Base-by-base conservation (phyloP, 176 grass and related monocot species). In the Oryza coarctata region DNA sequence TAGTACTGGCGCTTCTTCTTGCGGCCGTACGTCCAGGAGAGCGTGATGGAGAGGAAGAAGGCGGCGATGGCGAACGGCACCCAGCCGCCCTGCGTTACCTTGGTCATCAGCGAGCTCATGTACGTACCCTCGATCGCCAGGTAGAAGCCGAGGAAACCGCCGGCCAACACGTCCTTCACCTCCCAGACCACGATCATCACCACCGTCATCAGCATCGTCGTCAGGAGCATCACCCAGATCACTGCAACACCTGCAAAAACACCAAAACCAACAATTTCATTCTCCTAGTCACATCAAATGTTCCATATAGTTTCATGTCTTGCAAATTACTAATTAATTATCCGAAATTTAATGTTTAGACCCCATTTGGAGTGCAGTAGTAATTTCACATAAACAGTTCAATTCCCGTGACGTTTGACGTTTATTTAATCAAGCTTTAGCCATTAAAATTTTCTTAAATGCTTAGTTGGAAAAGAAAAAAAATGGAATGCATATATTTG, bases 191-290 rank as follows among this genome's bases (percentile, higher is more conserved):
- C 70, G 3, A 81, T 32, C 91, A 94, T 94, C 18, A 94, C 88
- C 9, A 88, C 64, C 0, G 84, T 17, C 40, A 88, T 88, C 17
- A 94, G 78, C 20, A 41, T 39, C 0, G 91, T 85, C 5, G 88
- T 94, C 67, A 94, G 88, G 0, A 94, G 79, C 91, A 94, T 90
- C 11, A 94, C 91, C 43, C 85, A 90, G 35, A 94, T 94, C 34
- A 90, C 91, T 0, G 88, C 88, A 3, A 91, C 88, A 0, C 87
- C 89, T 91, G 80, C 49, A 76, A 29, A 29, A 57, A 62, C 5
- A 70, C 9, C 36, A n/a, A 34, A 45, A 32, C 7, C 9, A 45
- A 20, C 23, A 30, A 63, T 15, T 8, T 38, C 27, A 32, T 20
- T 55, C n/a, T 8, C 9, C 38, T 63, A 26, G 29, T 26, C 9